Evolutionary conservation across 345 rosid genomes (phyloP), one percentile per base, ranked within the genome.

Genomic region (Populus tremula): DNA sequence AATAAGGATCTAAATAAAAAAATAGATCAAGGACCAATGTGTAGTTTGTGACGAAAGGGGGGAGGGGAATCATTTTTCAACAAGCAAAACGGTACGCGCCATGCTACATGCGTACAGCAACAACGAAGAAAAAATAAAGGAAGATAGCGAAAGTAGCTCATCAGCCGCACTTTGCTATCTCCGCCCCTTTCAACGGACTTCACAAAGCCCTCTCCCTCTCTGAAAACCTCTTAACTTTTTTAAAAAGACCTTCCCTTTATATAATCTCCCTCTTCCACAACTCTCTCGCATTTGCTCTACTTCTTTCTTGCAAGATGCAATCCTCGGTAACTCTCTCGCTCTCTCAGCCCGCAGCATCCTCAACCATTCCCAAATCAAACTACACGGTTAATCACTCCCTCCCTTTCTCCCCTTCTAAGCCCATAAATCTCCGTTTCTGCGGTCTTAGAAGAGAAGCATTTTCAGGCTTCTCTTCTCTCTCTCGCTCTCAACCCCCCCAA

Each of bases 381-480:
- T 29, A 38, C 78, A 3, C 77, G 8, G 25, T 79, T n/a, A 76
- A 83, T 79, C 79, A 85, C 66, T 53, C 78, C 41, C 33, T 35
- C 31, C 78, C 82, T 45, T 38, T 39, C 27, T 66, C 72, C 20
- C 54, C 74, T 29, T 79, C 89, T 5, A 85, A 86, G 82, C 91
- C 88, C 29, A 71, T 82, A 7, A 91, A 83, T 84, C 94, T 91
- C 85, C 79, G 90, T 2, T 96, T 92, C 87, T 91, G 95, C 39
- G 98, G 99, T 25, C 91, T 96, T 67, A 79, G 97, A 63, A 84
- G 86, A 9, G 93, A 92, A 76, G 94, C 94, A 38, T 77, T 90
- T n/a, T 12, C 2, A 27, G 83, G 85, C 13, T 81, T 83, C 75
- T 82, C 78, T 43, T 72, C 78, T 36, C 63, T 56, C 21, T 49